Evolutionary conservation across 176 grass and related monocot species (phyloP), one percentile per base, ranked within the genome.

Genomic region (Oryza glumipatula): DNA sequence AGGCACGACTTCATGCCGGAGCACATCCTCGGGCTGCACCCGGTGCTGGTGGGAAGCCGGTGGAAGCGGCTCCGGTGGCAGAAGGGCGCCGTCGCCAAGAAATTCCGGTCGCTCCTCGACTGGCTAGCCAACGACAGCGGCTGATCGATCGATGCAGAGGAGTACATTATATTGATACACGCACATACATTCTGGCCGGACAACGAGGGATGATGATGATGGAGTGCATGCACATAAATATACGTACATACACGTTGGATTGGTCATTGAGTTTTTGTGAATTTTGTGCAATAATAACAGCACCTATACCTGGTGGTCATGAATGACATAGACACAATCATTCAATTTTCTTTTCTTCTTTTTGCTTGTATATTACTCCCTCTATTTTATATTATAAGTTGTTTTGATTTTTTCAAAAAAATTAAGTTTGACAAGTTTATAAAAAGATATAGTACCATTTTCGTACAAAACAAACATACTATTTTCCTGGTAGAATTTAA

Each of bases 1-100:
- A 92, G 96, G 73, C 96, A 98, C 36, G 96, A 98, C 68, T 98
- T 98, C 82, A 94, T 98, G 91, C 91, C 93, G 1, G 96, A 98
- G 78, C 93, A 98, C 76, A 95, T 95, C 67, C 74, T 98, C 13
- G 93, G 85, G n/a, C 66, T 98, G 77, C 87, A 95, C 74, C 96
- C 93, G 0, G 87, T 44, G 28, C 65, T 95, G 70, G 49, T 73
- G 2, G 77, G 61, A 4, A 93, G 89, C 85, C 82, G 80, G 63
- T 95, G 96, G 96, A 98, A 95, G 76, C 88, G 91, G 21, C 72
- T 98, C 38, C 83, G 93, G 52, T 94, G 91, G 88, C 83, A 81
- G 10, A 87, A 58, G 75, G 86, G 91, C 13, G 86, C 77, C 39
- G 39, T 95, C 3, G 16, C 76, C 24, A 88, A 88, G 47, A 84